Evolutionary conservation across 768 basidiomycete genomes (phyloP).

Genomic region (Panaeolus papilionaceus): DNA sequence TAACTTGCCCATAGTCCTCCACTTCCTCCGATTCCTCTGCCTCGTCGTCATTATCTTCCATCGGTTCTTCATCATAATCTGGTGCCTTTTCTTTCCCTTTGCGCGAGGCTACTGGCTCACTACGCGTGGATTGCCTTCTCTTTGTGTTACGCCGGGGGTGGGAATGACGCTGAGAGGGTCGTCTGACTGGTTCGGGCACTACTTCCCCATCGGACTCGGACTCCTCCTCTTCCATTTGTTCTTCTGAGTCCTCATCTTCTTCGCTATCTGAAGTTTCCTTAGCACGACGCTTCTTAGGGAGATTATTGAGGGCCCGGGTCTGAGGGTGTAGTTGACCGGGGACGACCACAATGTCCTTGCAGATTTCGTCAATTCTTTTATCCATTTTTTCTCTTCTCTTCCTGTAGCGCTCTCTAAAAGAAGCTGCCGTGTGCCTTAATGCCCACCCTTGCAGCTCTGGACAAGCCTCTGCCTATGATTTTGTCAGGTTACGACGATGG

Average conservation of each 20-base stretch:
- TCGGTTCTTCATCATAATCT: constrained; percentile 9
- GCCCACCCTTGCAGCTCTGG: constrained; percentile 44
- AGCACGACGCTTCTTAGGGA: constrained; percentile 4
- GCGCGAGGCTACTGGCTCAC: not conserved
- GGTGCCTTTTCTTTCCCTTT: constrained; percentile 16
- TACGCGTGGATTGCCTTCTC: not conserved
- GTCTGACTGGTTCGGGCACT: not conserved
- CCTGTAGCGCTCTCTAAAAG: constrained; percentile 57
- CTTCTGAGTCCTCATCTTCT: constrained; percentile 19
- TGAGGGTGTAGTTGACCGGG: not conserved
- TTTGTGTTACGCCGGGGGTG: not conserved
- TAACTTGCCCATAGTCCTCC: not conserved
- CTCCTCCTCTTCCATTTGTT: constrained; percentile 23
- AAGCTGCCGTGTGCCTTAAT: constrained; percentile 46
- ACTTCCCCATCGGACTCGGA: constrained; percentile 16
- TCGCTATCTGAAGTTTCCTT: constrained; percentile 7
- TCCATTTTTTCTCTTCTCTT: constrained; percentile 43
- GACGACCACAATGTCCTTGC: not conserved
- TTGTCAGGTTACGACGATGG: not conserved
- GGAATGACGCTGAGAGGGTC: not conserved
- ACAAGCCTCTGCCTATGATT: constrained; percentile 24
- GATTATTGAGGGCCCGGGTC: not conserved
- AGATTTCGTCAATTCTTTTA: constrained; percentile 37
- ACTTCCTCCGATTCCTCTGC: constrained; percentile 9
- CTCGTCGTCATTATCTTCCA: not conserved